Evolutionary conservation across 2,329 filamentous ascomycete genomes (phyloP), one percentile per base, ranked within the genome.

Genomic region (Chalaropsis thielavioides): DNA sequence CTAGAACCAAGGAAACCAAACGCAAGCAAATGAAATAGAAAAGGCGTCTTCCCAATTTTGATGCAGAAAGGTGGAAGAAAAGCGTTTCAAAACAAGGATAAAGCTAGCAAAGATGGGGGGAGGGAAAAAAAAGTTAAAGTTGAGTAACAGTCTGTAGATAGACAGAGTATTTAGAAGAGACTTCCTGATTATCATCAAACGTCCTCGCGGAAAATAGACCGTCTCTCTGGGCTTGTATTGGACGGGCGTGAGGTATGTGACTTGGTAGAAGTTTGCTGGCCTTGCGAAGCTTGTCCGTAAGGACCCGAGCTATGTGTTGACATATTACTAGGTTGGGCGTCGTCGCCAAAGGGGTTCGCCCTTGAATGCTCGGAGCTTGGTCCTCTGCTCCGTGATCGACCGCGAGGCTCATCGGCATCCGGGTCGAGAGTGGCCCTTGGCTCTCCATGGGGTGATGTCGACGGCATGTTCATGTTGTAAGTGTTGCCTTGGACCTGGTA

Each of bases 231-330:
- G n/a, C 83, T 83, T 72, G 83, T 87, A 65, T 81, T 79, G 38
- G 72, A 75, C 22, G 59, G 59, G 7, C 43, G 51, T 15, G 54
- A 51, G 24, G 46, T 49, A 62, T 72, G 75, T 22, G 71, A 31
- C 22, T 35, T 70, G 51, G 68, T 69, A 38, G 68, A 67, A 68
- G 69, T 70, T 11, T 68, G 69, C 54, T 70, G 70, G 65, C 67
- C 69, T 4, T 74, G 74, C 44, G 75, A 73, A 1, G 44, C 41
- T 44, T 66, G 54, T 38, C 62, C 54, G 79, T 80, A 61, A 3
- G 90, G 89, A 73, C 88, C 92, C 38, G 92, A 84, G 31, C 87
- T 88, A 64, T 88, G 76, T 74, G 90, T 70, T 72, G 78, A 82
- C 66, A 83, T 71, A 71, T 82, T 82, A 68, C 83, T 86, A 68